Evolutionary conservation across 345 rosid genomes (phyloP), one percentile per base, ranked within the genome.

Genomic region (Eucalyptus grandis): DNA sequence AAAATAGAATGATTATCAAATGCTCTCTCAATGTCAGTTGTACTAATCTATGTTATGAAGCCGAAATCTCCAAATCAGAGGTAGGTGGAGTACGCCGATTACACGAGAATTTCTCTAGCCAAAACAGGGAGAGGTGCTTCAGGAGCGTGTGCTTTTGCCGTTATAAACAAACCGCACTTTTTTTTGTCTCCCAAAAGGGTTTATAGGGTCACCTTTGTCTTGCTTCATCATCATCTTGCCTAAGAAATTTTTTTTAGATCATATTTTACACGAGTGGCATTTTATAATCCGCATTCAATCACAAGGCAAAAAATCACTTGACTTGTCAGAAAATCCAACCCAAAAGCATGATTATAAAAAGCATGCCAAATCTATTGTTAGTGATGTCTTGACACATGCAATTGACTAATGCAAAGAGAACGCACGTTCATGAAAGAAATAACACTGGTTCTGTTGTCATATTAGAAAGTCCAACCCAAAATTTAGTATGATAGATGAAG

Each of bases 401-500:
- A 56, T 56, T 4, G 17, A 30, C 37, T 14, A 8, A n/a, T 65
- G 37, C 5, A 15, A 8, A 16, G 21, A n/a, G 21, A 3, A 15
- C 2, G 0, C 21, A 15, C 2, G 5, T 65, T 65, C 7, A 5
- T 15, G 6, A 65, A 65, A 65, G 6, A 31, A 16, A 65, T 4
- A n/a, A 2, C 9, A 15, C 2, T 15, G 1, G 37, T 31, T 65
- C 5, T n/a, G 6, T 14, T 14, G 1, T 9, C 8, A 15, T n/a
- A 16, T n/a, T 15, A 65, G 2, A 65, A 65, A 65, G 11, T 65
- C 6, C 3, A 65, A 65, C 2, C 10, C 34, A n/a, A 65, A 65
- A 1, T 14, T 65, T n/a, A 65, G 7, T 15, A 2, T 14, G 11
- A 8, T 14, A 5, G 40, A 3, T 65, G 11, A 1, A 65, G 21